Conservation (phyloP, 345 rosid species). For the Excoecaria cochinchinensis region DNA sequence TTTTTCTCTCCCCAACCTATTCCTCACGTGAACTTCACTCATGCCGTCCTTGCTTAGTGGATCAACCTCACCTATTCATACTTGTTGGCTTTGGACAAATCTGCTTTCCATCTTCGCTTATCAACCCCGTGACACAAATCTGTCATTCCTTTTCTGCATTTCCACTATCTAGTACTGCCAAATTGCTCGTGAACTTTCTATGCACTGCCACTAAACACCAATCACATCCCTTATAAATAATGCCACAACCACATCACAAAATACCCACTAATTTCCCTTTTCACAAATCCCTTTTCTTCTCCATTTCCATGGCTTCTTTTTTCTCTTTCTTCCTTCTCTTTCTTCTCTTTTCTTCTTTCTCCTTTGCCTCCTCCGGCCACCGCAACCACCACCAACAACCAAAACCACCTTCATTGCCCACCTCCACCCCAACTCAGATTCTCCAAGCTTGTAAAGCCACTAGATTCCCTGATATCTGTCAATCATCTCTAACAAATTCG, state of each 20-base stretch:
- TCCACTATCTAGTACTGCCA: too few species aligned
- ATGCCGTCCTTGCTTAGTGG: too few species aligned
- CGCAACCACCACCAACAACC: not conserved
- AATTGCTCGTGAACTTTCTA: too few species aligned
- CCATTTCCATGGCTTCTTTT: constrained; percentile 34
- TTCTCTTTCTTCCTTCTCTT: constrained; percentile 22
- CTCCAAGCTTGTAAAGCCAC: constrained; percentile 64
- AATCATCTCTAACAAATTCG: constrained; percentile 38
- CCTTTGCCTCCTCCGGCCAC: constrained; percentile 7
- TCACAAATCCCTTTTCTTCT: constrained; percentile 6
- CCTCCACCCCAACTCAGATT: constrained; percentile 21
- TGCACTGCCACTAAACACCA: too few species aligned
- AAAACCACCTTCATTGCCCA: not conserved
- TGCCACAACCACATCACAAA: not conserved
- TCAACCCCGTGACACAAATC: too few species aligned
- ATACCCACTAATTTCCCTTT: not conserved
- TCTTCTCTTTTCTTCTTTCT: constrained; percentile 15
- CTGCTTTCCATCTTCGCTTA: too few species aligned
- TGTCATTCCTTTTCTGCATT: too few species aligned
- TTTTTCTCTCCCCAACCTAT: too few species aligned
- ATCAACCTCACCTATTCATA: too few species aligned
- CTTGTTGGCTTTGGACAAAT: too few species aligned
- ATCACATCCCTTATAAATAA: not conserved
- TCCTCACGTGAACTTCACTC: too few species aligned
- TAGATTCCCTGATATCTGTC: constrained; percentile 50